Percentiles rank a stretch among this genome's conserved stretches.
These are phyloP conservation scores for Skeletonema grethae DNA, from an alignment of 108 stramenopile genomes.

Conservation along the genomic window DNA sequence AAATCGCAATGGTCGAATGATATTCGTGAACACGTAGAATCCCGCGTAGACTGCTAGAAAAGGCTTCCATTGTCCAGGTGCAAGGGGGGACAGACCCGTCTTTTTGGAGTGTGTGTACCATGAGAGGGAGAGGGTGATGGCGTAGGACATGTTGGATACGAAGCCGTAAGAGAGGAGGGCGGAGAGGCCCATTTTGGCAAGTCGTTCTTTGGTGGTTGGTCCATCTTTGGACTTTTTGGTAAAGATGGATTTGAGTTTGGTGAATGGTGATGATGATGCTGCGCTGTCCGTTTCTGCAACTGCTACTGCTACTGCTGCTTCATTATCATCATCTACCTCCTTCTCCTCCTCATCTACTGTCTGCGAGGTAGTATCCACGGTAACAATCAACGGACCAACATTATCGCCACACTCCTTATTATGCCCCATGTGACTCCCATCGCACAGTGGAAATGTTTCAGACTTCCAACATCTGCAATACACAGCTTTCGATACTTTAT, in stretches of 20 bases:
- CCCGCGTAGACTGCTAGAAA: conserved; percentile 65
- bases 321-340: not conserved
- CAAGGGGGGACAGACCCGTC: conserved; percentile 59
- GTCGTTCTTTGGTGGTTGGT: conserved; percentile 47
- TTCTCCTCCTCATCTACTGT: not conserved
- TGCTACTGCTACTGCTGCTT: not conserved
- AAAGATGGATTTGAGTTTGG: conserved; percentile 15
- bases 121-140: conserved; percentile 71
- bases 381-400: conserved; percentile 86
- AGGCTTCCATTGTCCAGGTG: conserved; percentile 70
- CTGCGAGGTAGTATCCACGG: conserved; percentile 6
- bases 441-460: conserved; percentile 78
- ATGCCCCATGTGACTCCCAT: conserved; percentile 75
- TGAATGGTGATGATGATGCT: not conserved
- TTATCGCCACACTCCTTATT: conserved; percentile 83
- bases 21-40: conserved; percentile 62
- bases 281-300: not conserved
- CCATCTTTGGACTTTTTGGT: conserved; percentile 9
- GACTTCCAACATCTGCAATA: conserved; percentile 86
- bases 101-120: conserved; percentile 58
- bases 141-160: conserved; percentile 84
- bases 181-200: conserved; percentile 82
- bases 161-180: conserved; percentile 88
- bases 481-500: conserved; percentile 41
- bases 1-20: conserved; percentile 57